These are phyloP conservation scores for Gossypium turneri DNA, from an alignment of 345 rosid species.

Conservation along the genomic window DNA sequence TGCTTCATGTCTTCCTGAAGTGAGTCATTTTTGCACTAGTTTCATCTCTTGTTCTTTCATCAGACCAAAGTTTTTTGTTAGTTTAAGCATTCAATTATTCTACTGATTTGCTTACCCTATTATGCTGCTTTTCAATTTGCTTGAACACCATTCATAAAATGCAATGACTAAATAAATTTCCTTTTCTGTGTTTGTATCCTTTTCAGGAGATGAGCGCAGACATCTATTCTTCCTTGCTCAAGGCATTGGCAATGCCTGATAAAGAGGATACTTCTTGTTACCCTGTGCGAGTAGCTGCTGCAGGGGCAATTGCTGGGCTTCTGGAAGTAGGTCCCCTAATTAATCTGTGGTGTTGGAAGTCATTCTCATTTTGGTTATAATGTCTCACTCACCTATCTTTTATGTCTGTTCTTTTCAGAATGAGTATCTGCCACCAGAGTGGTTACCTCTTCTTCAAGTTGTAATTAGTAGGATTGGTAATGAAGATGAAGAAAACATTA, in stretches of 20 bases:
- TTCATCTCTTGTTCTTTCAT: constrained; percentile 12
- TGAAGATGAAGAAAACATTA: constrained; percentile 61
- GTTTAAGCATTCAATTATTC: background rate
- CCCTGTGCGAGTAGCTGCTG: constrained; percentile 81
- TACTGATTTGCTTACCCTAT: background rate
- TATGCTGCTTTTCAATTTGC: constrained; percentile 5
- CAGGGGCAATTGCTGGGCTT: constrained; percentile 66
- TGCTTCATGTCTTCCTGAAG: constrained; percentile 70
- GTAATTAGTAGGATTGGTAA: constrained; percentile 57
- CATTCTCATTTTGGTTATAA: constrained; percentile 7
- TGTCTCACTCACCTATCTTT: constrained; percentile 17
- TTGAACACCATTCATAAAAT: background rate
- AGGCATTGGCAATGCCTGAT: constrained; percentile 69
- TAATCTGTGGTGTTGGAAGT: constrained; percentile 8
- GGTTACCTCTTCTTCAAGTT: constrained; percentile 74
- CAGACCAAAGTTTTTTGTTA: constrained; percentile 6
- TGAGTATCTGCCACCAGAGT: constrained; percentile 72
- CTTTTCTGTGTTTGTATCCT: constrained; percentile 17
- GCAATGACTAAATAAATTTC: background rate
- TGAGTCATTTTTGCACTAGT: constrained; percentile 25
- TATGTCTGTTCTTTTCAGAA: constrained; percentile 42
- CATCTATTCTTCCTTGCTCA: constrained; percentile 64
- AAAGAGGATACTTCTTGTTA: constrained; percentile 47
- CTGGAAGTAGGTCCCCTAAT: constrained; percentile 51
- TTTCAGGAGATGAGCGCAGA: constrained; percentile 63